Evolutionary conservation across 2,329 filamentous ascomycete genomes (phyloP), one percentile per base, ranked within the genome.

Genomic region (Penicillium brasilianum): DNA sequence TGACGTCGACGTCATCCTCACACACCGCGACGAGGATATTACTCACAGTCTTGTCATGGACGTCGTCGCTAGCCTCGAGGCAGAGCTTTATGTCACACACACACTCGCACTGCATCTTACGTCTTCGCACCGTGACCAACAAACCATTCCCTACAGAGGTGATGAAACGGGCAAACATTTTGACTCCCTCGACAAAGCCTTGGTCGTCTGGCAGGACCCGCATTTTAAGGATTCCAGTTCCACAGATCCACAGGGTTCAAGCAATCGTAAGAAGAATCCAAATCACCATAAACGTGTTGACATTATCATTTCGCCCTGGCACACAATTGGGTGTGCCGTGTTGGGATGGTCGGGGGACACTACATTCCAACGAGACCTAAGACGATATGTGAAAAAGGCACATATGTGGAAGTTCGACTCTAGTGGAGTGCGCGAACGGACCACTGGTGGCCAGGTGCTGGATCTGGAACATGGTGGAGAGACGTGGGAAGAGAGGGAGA

Each of bases 131-230:
- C 86, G 93, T 28, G 89, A 87, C 4, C 93, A 97, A 65, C 77
- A 84, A 54, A 84, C 86, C 0, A 76, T 88, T 0, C 85, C 86
- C 0, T 87, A 83, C 68, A 81, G 80, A 7, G 76, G 74, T 5
- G 74, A 78, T 7, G 71, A 73, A 13, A 72, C 76, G 1, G 84
- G 84, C 0, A 67, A 68, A n/a, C 79, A 83, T 22, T 97, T 97
- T 67, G 93, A 97, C 72, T 91, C 88, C 0, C 83, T 98, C 0
- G 93, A 98, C 75, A 97, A 97, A 75, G 93, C 93, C 0, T 80
- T 98, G 55, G 90, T 97, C 0, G 92, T 97, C 0, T 98, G 94
- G 94, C 91, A 96, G 72, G 83, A 93, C 70, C 89, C 89, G 0
- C 54, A 76, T 4, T 84, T 80, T 66, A 73, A 74, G 60, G 14